phyloP scores from a whole-genome alignment of 768 basidiomycete genomes.

The Tulasnella sp. region DNA sequence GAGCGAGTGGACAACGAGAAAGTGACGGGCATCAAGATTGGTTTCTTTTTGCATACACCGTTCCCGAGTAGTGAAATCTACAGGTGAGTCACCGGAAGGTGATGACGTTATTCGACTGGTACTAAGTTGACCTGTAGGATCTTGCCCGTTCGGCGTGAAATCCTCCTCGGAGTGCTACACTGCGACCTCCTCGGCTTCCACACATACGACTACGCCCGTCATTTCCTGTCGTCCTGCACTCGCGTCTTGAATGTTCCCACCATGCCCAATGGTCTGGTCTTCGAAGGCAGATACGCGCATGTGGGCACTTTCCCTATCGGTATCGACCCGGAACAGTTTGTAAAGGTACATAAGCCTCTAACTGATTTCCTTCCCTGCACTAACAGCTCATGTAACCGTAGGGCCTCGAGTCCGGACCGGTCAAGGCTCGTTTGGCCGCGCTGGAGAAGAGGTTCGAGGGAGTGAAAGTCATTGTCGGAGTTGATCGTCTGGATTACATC shows the following conservation, averaged over 20 bases:
- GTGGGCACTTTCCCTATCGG: slow-evolving; percentile 99
- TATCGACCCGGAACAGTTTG: slow-evolving; percentile 89
- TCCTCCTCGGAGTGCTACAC: slow-evolving; percentile 89
- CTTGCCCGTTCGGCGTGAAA: slow-evolving; percentile 92
- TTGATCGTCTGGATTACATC: slow-evolving; percentile 98
- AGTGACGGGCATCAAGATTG: slow-evolving; percentile 60
- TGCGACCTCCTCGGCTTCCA: slow-evolving; percentile 99
- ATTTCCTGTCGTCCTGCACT: slow-evolving; percentile 97
- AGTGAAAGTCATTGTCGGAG: slow-evolving; percentile 95
- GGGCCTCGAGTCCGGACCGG: slow-evolving; percentile 69
- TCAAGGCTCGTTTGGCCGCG: slow-evolving; percentile 67
- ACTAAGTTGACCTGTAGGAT: slow-evolving; percentile 42
- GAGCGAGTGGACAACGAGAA: slow-evolving; percentile 36
- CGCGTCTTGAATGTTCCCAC: slow-evolving; percentile 90
- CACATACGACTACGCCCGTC: slow-evolving; percentile 98
- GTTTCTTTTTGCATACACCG: slow-evolving; percentile 97
- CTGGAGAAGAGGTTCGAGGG: slow-evolving; percentile 86
- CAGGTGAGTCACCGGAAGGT: slow-evolving; percentile 49
- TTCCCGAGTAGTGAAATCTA: slow-evolving; percentile 98
- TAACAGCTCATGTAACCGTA: slow-evolving; percentile 24
- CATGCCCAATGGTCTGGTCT: slow-evolving; percentile 96
- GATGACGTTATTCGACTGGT: no score
- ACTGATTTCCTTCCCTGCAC: neutral
- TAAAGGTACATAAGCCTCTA: slow-evolving; percentile 41
- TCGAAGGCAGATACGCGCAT: slow-evolving; percentile 87